Evolutionary conservation across 2,329 filamentous ascomycete species (phyloP).

Genomic region (Dactylonectria estremocensis): DNA sequence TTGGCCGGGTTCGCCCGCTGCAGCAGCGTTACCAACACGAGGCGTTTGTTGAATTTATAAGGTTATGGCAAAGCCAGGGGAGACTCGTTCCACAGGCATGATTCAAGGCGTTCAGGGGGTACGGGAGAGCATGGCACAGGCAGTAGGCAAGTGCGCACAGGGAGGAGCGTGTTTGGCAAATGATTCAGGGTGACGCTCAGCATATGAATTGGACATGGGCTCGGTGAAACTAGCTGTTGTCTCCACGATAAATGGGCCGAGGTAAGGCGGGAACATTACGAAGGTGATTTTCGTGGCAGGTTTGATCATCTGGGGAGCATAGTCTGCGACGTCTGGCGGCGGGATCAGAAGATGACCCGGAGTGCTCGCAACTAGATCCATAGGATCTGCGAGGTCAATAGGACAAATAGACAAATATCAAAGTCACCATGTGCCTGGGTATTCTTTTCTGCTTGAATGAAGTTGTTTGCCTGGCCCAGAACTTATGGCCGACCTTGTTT

Average conservation of each 20-base stretch:
- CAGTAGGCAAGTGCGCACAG: constrained; percentile 49
- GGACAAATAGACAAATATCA: constrained; percentile 11
- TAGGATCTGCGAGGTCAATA: constrained; percentile 5
- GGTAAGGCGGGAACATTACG: constrained; percentile 5
- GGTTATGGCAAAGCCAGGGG: constrained; percentile 38
- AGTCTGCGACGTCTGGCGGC: constrained; percentile 1
- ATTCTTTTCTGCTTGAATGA: neutral
- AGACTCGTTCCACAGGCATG: constrained; percentile 42
- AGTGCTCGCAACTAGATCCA: neutral
- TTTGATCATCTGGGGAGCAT: constrained; percentile 10
- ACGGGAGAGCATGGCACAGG: constrained; percentile 42
- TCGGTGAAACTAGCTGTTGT: constrained; percentile 5
- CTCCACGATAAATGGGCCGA: neutral
- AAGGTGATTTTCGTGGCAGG: constrained; percentile 22
- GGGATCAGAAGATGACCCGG: neutral
- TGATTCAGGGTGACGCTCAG: constrained; percentile 6
- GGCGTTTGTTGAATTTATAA: constrained; percentile 45
- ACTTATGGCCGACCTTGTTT: neutral
- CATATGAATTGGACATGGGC: constrained; percentile 15
- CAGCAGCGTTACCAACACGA: constrained; percentile 42
- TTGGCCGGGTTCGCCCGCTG: constrained; percentile 26
- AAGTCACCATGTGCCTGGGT: neutral
- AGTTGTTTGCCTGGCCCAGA: neutral
- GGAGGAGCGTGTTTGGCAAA: constrained; percentile 18
- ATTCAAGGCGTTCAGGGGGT: constrained; percentile 46